Conservation (phyloP, 805 yeast species). For the Cyberlindnera saturnus region DNA sequence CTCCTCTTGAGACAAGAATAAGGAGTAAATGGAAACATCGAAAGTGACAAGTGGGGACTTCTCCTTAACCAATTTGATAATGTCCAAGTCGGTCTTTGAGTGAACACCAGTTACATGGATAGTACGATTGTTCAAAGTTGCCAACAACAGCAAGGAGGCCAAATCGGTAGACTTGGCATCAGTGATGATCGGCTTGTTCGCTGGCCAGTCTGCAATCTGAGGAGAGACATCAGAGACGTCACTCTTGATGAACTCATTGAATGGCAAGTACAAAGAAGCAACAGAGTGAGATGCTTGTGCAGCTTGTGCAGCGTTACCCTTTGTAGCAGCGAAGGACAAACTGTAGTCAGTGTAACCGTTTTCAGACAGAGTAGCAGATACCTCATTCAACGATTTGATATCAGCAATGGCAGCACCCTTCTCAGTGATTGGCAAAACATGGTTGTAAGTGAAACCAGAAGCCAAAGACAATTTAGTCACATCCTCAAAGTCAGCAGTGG, state of each 20-base stretch:
- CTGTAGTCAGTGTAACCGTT: conserved; percentile 78
- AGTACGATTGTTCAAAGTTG: conserved; percentile 77
- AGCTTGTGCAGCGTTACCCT: conserved; percentile 55
- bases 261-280: conserved; percentile 77
- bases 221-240: conserved; percentile 75
- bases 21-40: conserved; percentile 76
- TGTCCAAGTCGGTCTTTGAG: conserved; percentile 71
- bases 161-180: conserved; percentile 89
- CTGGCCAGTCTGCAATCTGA: conserved; percentile 82
- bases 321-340: conserved; percentile 78
- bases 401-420: conserved; percentile 62
- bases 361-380: conserved; percentile 43
- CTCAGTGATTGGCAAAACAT: conserved; percentile 67
- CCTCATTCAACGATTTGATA: conserved; percentile 57
- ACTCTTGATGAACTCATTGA: conserved; percentile 56
- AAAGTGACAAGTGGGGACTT: conserved; percentile 81
- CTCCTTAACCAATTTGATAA: conserved; percentile 79
- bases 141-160: conserved; percentile 87
- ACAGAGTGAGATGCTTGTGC: conserved; percentile 59
- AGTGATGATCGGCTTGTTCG: conserved; percentile 75
- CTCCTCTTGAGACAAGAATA: conserved; percentile 69
- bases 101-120: conserved; percentile 88
- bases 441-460: conserved; percentile 84
- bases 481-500: conserved; percentile 51
- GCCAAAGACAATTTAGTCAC: conserved; percentile 67